Evolutionary conservation across 805 yeast genomes (phyloP), one percentile per base, ranked within the genome.

Genomic region (Lachancea nothofagi): DNA sequence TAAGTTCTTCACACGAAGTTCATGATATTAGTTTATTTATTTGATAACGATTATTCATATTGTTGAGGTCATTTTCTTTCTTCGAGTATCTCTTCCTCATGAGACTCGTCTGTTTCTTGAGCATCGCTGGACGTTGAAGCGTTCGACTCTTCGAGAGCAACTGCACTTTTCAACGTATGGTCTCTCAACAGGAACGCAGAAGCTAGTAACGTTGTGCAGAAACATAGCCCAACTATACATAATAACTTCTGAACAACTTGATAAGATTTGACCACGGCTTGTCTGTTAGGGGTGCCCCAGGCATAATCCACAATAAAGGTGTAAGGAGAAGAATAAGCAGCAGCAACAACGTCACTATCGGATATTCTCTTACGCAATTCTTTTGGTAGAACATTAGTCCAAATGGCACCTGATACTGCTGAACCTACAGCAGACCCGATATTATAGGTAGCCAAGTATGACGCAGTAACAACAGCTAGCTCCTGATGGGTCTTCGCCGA

Each of bases 381-480:
- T 19, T 49, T 48, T 42, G 76, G 79, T 51, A 78, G 63, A 10
- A 64, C 52, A 47, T 79, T 75, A 10, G 83, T 74, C 86, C 86
- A 82, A 30, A 81, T 67, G 22, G 86, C 85, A 48, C 86, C 87
- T 15, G 84, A 70, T 18, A 82, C 71, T 18, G 81, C 61, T 23
- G 71, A 60, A 17, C 88, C 88, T 36, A 80, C 49, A 4, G 84
- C 83, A 9, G 75, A 58, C 6, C 89, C 89, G 41, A 81, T 67
- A 48, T 74, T 70, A 56, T 78, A 79, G 17, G 72, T 56, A 2
- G 86, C 68, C 46, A 76, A 65, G 60, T 74, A 76, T 29, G 78
- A 57, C 2, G 85, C 70, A 31, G 78, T 71, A 24, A 75, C 70
- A 33, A 75, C 71, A 8, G 83, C 84, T 78, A 80, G 72, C 59